Base-by-base conservation (phyloP, 2,329 filamentous ascomycete species). In the Fusarium phyllophilum region DNA sequence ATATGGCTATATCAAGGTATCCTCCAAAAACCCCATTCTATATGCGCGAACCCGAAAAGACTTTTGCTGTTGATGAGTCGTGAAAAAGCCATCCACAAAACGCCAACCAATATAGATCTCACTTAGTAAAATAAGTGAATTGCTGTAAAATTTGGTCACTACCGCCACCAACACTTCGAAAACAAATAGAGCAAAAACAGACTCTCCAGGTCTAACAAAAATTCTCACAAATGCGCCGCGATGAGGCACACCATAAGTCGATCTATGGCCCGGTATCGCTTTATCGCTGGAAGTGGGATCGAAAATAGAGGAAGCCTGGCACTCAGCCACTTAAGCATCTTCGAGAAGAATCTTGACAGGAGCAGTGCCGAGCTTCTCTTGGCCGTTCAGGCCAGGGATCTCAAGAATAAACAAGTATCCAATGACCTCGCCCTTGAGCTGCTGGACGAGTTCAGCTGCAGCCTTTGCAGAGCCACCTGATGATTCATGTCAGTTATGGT, bases 381-480 rank as follows among this genome's bases (percentile, higher is more conserved):
- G 91, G 77, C 96, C 96, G 82, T 97, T 94, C 77, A 99, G 90
- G 84, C 96, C 96, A 78, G 95, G 92, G 74, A 99, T 92, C 84
- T 98, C 96, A 82, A 98, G 93, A 79, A 99, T 94, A 87, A 99
- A 99, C 73, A 98, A 86, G 85, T 94, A 98, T 78, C 94, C 96
- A 67, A 97, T 84, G 52, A 98, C 87, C n/a, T 90, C 87, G 75
- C 95, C 96, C 76, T 95, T 94, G 75, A 97, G 90, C 84, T 97
- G 91, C 82, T 91, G 88, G 78, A 98, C 94, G 68, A 99, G 92
- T 72, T 94, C 89, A 73, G 94, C 95, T 26, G 95, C 96, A 69
- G 96, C 96, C 74, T 90, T 90, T 64, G 96, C 96, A 75, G 95
- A 97, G 78, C 96, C 96, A 84, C 96, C 96, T 97, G 74, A 54